phyloP scores from a whole-genome alignment of 257 asterid genomes.

The Thymus mandschuricus region DNA sequence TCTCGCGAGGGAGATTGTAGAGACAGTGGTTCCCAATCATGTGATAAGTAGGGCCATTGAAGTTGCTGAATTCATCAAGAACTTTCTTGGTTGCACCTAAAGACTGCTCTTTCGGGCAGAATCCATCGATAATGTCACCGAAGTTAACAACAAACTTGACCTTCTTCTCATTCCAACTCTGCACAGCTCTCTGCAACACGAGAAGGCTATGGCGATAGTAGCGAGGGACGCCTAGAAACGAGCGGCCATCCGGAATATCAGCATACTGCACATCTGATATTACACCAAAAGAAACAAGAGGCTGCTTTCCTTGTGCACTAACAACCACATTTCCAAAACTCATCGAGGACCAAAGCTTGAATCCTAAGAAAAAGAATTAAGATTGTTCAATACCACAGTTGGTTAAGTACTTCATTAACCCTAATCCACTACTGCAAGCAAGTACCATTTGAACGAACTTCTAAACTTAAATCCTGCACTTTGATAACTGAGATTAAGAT shows the following conservation, averaged over 20 bases:
- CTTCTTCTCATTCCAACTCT: slow-evolving; percentile 47
- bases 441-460: too few species aligned
- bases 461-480: too few species aligned
- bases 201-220: slow-evolving; percentile 81
- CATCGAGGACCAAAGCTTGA: slow-evolving; percentile 40
- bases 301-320: slow-evolving; percentile 52
- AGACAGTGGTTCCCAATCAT: slow-evolving; percentile 98
- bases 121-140: slow-evolving; percentile 89
- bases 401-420: too few species aligned
- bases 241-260: slow-evolving; percentile 89
- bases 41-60: slow-evolving; percentile 77
- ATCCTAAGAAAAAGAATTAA: too few species aligned
- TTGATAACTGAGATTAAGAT: too few species aligned
- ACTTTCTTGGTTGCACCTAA: slow-evolving; percentile 54
- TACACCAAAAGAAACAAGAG: slow-evolving; percentile 90
- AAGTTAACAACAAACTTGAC: slow-evolving; percentile 66
- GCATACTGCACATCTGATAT: slow-evolving; percentile 95
- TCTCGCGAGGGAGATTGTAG: slow-evolving; percentile 90
- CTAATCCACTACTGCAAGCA: too few species aligned
- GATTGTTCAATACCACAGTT: too few species aligned
- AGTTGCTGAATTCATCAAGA: slow-evolving; percentile 49
- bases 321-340: slow-evolving; percentile 53
- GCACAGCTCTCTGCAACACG: slow-evolving; percentile 81
- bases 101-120: slow-evolving; percentile 84
- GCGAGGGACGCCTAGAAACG: slow-evolving; percentile 91